Conservation (phyloP, 129 eudicot species). For the Chrysanthemum makinoi region DNA sequence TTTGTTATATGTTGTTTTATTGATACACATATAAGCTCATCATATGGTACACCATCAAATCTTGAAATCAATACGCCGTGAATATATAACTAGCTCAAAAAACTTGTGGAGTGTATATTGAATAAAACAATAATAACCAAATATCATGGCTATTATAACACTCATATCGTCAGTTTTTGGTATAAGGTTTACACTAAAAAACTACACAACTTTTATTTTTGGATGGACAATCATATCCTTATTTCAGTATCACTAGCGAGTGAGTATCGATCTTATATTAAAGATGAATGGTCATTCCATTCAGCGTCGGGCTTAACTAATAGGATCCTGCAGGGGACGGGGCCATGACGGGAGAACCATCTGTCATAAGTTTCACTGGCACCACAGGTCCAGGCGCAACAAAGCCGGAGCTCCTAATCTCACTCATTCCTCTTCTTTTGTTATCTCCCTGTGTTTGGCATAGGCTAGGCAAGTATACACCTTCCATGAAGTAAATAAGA, state of each 20-base stretch:
- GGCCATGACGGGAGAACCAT: conserved; percentile 5
- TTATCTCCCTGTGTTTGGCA: conserved; percentile 48
- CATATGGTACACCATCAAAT: too few species aligned
- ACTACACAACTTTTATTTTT: neutral
- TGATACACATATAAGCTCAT: too few species aligned
- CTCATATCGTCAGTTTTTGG: neutral
- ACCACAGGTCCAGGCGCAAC: conserved; percentile 53
- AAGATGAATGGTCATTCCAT: neutral
- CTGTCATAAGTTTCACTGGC: conserved; percentile 1
- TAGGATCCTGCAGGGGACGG: neutral
- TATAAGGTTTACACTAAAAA: neutral
- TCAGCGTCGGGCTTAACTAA: conserved; percentile 1
- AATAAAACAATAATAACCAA: neutral
- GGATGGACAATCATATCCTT: neutral
- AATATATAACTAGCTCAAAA: too few species aligned
- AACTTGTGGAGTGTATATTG: too few species aligned
- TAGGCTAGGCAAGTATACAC: conserved; percentile 69
- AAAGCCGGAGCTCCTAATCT: conserved; percentile 72
- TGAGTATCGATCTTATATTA: neutral
- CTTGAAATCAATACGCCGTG: too few species aligned
- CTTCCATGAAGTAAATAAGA: conserved; percentile 29
- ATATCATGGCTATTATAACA: neutral
- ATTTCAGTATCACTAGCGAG: neutral
- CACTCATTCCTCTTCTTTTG: conserved; percentile 70
- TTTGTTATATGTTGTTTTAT: too few species aligned